phyloP scores from a whole-genome alignment of 352 stramenopile genomes.

The Hyaloperonospora arabidopsidis region DNA sequence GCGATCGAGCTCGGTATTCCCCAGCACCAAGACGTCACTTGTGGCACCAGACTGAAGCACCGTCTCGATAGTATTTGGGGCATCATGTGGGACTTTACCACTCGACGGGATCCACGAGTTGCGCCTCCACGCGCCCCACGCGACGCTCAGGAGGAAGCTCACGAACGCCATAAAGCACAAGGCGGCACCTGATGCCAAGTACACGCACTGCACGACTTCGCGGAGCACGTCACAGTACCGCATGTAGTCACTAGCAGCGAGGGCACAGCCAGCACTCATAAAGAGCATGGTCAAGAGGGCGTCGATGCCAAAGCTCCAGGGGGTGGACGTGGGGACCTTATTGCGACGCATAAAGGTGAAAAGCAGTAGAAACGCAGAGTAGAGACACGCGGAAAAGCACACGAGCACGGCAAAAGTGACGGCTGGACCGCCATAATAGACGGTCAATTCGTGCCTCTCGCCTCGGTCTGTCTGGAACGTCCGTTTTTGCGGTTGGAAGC shows the following conservation, averaged over 20 bases:
- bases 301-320: conserved; percentile 47
- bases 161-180: conserved; percentile 63
- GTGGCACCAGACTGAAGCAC: conserved; percentile 8
- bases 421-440: conserved; percentile 49
- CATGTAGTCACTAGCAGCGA: conserved; percentile 62
- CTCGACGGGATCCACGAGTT: conserved; percentile 28
- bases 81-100: conserved; percentile 14
- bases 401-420: conserved; percentile 59
- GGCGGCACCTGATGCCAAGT: conserved; percentile 36
- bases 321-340: conserved; percentile 26
- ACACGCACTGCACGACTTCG: conserved; percentile 38
- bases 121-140: conserved; percentile 47
- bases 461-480: conserved; percentile 12
- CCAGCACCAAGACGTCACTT: conserved; percentile 16
- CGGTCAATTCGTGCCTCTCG: conserved; percentile 30
- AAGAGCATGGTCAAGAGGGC: conserved; percentile 61
- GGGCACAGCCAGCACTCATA: conserved; percentile 49
- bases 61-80: not conserved
- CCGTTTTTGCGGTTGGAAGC: conserved; percentile 37
- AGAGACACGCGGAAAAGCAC: conserved; percentile 49
- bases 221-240: conserved; percentile 44
- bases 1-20: conserved; percentile 1
- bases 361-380: conserved; percentile 39
- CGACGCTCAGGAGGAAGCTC: conserved; percentile 47
- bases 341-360: conserved; percentile 32